Evolutionary conservation across 2,329 filamentous ascomycete species (phyloP).

Genomic region (Fusarium mundagurra): DNA sequence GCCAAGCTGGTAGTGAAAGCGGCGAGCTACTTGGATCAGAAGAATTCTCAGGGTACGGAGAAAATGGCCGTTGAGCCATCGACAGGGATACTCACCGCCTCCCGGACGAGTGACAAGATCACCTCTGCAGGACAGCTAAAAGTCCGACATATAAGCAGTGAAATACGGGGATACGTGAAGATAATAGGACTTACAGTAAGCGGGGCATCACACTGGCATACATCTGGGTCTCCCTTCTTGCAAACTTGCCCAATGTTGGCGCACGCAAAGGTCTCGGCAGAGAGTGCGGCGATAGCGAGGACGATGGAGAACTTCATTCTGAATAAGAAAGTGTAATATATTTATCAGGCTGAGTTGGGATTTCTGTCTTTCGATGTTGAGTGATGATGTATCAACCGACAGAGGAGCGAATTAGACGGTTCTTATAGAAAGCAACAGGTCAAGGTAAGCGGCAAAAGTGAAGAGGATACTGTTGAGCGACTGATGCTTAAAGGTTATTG

Average conservation of each 20-base stretch:
- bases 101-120: neutral
- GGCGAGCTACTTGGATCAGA: neutral
- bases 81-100: neutral
- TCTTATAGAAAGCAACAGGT: neutral
- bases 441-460: fast-evolving
- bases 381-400: neutral
- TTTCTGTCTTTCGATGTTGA: neutral
- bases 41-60: neutral
- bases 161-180: fast-evolving
- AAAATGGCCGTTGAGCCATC: neutral
- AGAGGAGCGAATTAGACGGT: neutral
- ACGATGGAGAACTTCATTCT: neutral
- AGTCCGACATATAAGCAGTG: neutral
- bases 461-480: fast-evolving
- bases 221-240: neutral
- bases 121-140: neutral
- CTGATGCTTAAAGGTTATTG: too few species aligned
- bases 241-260: neutral
- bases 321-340: fast-evolving
- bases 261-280: neutral
- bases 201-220: neutral
- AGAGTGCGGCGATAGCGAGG: neutral
- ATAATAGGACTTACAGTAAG: neutral
- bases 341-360: neutral
- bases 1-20: neutral